Conservation (phyloP, 2,329 filamentous ascomycete genomes). For the Helicocarpus griseus region DNA sequence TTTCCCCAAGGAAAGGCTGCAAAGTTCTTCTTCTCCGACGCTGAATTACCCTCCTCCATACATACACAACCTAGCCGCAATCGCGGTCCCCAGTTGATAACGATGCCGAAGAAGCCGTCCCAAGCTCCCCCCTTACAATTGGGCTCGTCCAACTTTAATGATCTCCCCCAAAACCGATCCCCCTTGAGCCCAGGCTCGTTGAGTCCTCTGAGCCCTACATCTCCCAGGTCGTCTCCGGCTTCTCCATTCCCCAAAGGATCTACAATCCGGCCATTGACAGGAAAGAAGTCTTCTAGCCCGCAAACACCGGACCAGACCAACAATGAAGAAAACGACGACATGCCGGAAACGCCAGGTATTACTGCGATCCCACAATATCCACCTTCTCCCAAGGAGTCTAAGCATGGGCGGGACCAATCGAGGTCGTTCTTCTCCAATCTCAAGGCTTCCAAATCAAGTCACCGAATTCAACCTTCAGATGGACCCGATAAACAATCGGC, state of each 20-base stretch:
- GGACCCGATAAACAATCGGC: constrained; percentile 23
- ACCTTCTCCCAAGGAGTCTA: constrained; percentile 32
- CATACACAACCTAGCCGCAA: neutral
- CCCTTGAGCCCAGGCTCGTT: constrained; percentile 6
- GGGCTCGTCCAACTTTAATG: constrained; percentile 10
- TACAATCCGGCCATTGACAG: constrained; percentile 32
- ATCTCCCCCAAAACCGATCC: constrained; percentile 2
- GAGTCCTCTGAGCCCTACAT: constrained; percentile 8
- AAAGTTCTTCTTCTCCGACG: constrained; percentile 5
- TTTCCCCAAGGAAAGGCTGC: constrained; percentile 7
- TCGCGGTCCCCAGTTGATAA: neutral
- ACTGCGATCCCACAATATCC: constrained; percentile 38
- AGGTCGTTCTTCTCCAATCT: constrained; percentile 39
- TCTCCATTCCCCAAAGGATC: constrained; percentile 12
- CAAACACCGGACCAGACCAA: constrained; percentile 19
- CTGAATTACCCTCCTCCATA: neutral
- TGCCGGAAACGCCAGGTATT: constrained; percentile 31
- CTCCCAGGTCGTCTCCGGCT: constrained; percentile 9
- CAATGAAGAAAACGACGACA: constrained; percentile 13
- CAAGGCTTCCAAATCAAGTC: constrained; percentile 37
- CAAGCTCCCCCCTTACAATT: constrained; percentile 9
- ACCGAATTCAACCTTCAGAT: constrained; percentile 33
- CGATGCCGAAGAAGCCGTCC: constrained; percentile 13
- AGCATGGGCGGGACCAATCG: constrained; percentile 36
- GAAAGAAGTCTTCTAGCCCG: constrained; percentile 21